Conservation (phyloP, 495 filamentous ascomycete genomes). For the Penicillium waksmanii region DNA sequence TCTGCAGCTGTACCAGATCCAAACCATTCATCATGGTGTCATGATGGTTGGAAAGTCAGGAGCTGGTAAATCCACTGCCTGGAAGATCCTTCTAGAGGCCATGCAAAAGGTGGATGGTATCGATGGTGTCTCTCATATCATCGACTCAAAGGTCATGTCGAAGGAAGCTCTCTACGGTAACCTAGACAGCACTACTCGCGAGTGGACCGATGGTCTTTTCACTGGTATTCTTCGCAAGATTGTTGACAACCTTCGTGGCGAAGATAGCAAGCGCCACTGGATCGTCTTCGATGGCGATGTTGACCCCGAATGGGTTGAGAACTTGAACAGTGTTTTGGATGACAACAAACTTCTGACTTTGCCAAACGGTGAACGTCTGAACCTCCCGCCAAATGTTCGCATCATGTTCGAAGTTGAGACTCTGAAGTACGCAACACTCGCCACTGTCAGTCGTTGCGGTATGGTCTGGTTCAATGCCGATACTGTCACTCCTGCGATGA, state of each 20-base stretch:
- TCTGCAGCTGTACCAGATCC: constrained; percentile 95
- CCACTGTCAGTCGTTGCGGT: constrained; percentile 97
- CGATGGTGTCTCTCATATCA: constrained; percentile 95
- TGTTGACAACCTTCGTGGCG: constrained; percentile 96
- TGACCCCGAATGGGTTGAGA: constrained; percentile 99
- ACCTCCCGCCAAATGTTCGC: constrained; percentile 89
- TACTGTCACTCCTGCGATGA: constrained; percentile 89
- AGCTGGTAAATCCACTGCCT: constrained; percentile 90
- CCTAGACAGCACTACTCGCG: constrained; percentile 92
- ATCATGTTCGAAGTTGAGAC: constrained; percentile 99
- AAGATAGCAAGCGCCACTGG: constrained; percentile 96
- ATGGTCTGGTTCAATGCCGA: constrained; percentile 99
- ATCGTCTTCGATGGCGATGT: constrained; percentile 99
- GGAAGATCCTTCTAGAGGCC: constrained; percentile 92
- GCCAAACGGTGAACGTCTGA: constrained; percentile 96
- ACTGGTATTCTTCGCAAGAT: constrained; percentile 98
- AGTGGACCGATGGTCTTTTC: constrained; percentile 98
- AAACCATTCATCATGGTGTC: constrained; percentile 96
- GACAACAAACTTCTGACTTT: constrained; percentile 97
- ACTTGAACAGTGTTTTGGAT: constrained; percentile 97
- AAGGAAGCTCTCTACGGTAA: constrained; percentile 96
- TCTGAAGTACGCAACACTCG: constrained; percentile 95
- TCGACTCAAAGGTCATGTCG: constrained; percentile 99
- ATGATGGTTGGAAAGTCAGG: constrained; percentile 99
- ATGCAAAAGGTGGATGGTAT: constrained; percentile 87